A percentile compares a stretch with the other conserved stretches of the same genome.
These are phyloP conservation scores for Saccharomycopsis vini DNA, from an alignment of 805 yeast genomes.

Conservation along the genomic window DNA sequence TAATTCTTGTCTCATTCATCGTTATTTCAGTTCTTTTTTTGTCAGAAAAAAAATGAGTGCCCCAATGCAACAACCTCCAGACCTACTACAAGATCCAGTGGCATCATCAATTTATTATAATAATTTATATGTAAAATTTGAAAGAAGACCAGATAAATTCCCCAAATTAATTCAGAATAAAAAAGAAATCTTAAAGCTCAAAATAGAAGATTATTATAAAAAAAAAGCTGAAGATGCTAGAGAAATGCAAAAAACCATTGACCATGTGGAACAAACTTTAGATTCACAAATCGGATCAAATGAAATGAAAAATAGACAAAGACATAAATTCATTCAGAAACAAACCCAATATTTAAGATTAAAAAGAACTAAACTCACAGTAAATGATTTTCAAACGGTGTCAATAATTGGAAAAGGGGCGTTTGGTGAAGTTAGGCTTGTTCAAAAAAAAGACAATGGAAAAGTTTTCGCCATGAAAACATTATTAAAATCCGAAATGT, in stretches of 20 bases:
- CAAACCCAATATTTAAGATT: constrained; percentile 81
- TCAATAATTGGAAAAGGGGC: constrained; percentile 96
- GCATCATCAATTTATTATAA: constrained; percentile 12
- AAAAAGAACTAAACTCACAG: constrained; percentile 71
- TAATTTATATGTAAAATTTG: constrained; percentile 51
- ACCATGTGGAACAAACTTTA: constrained; percentile 70
- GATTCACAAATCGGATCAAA: constrained; percentile 62
- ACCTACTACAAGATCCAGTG: neutral
- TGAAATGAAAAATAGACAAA: constrained; percentile 76
- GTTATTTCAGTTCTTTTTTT: no score
- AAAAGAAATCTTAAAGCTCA: constrained; percentile 75
- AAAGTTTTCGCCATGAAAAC: constrained; percentile 96
- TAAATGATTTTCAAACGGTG: constrained; percentile 81
- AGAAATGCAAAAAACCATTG: constrained; percentile 88
- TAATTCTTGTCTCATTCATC: neutral
- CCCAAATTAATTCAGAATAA: constrained; percentile 71
- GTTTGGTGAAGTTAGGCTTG: constrained; percentile 92
- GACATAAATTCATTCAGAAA: constrained; percentile 74
- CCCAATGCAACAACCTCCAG: neutral
- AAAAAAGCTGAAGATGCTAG: constrained; percentile 85
- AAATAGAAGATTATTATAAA: constrained; percentile 77
- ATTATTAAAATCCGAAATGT: constrained; percentile 82
- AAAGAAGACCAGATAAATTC: constrained; percentile 72
- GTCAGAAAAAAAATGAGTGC: neutral
- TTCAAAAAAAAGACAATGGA: constrained; percentile 87